A percentile compares a stretch with the other conserved stretches of the same genome.
Evolutionary conservation across 768 basidiomycete genomes (phyloP).

Genomic region (Naematelia aurantialba): DNA sequence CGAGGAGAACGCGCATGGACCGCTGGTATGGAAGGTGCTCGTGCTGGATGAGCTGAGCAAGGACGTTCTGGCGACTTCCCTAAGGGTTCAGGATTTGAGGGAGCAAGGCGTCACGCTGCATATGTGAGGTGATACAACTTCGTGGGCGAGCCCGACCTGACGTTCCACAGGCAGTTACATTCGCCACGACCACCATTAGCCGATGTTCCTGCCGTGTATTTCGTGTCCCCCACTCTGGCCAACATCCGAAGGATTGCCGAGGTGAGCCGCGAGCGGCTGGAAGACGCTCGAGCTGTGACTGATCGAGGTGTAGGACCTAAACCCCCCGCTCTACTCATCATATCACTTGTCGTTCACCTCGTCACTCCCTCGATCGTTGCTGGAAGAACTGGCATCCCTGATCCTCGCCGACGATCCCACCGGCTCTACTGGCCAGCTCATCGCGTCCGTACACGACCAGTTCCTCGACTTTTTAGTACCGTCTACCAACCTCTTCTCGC

Average conservation of each 20-base stretch:
- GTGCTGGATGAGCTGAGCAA: conserved; percentile 93
- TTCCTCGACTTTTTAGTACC: conserved; percentile 95
- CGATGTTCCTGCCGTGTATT: conserved; percentile 96
- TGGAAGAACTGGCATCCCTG: conserved; percentile 88
- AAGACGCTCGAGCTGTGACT: neutral
- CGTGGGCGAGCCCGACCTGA: neutral
- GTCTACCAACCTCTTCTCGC: conserved; percentile 85
- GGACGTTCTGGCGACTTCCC: conserved; percentile 88
- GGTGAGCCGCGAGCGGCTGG: conserved; percentile 22
- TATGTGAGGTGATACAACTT: conserved; percentile 63
- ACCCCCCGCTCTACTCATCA: conserved; percentile 82
- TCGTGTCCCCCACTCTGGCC: conserved; percentile 79
- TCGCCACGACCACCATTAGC: conserved; percentile 79
- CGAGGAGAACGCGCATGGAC: conserved; percentile 53
- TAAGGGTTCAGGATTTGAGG: conserved; percentile 92
- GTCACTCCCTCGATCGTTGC: conserved; percentile 75
- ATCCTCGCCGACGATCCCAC: conserved; percentile 62
- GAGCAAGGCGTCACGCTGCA: conserved; percentile 97
- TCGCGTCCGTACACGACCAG: conserved; percentile 79
- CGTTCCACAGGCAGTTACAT: conserved; percentile 73
- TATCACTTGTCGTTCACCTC: conserved; percentile 95
- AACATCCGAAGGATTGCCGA: conserved; percentile 90
- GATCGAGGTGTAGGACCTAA: conserved; percentile 60
- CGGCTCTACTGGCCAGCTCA: conserved; percentile 29
- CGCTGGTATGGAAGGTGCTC: conserved; percentile 93